A percentile compares a stretch with the other conserved stretches of the same genome.
phyloP scores from a whole-genome alignment of 2,329 filamentous ascomycete species.

The Calonectria pseudoturangicola region DNA sequence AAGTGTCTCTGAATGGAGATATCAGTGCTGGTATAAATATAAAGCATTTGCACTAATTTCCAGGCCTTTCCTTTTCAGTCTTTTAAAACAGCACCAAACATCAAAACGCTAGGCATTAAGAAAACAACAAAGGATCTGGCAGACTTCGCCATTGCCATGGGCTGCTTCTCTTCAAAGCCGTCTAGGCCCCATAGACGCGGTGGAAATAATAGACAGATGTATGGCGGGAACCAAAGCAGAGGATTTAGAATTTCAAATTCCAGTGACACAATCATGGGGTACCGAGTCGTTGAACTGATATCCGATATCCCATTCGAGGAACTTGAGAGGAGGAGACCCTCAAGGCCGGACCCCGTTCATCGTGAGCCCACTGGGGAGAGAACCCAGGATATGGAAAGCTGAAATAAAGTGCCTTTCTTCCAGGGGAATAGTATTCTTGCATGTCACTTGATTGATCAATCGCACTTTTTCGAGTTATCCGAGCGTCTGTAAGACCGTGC shows the following conservation, averaged over 20 bases:
- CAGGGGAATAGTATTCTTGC: background rate
- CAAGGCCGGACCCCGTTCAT: background rate
- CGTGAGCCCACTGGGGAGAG: background rate
- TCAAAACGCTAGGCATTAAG: background rate
- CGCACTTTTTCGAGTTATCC: background rate
- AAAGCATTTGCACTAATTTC: too few relatives aligned
- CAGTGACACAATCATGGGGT: slow-evolving; percentile 11
- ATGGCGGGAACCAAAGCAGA: background rate
- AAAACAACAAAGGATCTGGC: background rate
- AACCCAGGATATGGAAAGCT: too few relatives aligned
- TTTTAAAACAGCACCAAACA: background rate
- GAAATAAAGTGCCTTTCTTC: background rate
- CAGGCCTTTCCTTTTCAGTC: background rate
- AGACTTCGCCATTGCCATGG: background rate
- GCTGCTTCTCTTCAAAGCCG: background rate
- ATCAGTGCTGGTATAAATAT: slow-evolving; percentile 3
- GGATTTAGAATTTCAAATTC: slow-evolving; percentile 11
- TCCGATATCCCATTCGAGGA: slow-evolving; percentile 10
- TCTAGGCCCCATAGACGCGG: background rate
- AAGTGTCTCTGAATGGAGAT: background rate
- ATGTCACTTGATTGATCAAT: background rate
- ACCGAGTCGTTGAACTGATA: background rate
- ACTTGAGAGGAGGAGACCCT: slow-evolving; percentile 12
- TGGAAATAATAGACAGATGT: too few relatives aligned
- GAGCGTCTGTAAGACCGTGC: too few relatives aligned